Conservation (phyloP, 179 eudicot species). For the Pouteria campechiana region DNA sequence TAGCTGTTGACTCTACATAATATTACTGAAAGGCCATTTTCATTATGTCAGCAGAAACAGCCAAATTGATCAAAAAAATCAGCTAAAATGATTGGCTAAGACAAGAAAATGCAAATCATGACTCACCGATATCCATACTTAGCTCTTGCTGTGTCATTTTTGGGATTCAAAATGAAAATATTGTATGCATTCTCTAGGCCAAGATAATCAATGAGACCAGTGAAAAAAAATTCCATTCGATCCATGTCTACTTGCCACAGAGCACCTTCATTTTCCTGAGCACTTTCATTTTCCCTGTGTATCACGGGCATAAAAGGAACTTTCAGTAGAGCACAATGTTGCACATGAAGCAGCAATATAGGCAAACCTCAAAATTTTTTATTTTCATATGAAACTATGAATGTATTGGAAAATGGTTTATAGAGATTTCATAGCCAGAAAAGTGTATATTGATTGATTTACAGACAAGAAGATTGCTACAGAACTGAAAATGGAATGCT, state of each 20-base stretch:
- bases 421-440: too few relatives aligned
- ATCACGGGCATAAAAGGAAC: too few relatives aligned
- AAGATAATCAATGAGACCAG: conserved; percentile 82
- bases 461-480: neutral
- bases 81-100: neutral
- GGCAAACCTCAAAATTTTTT: neutral
- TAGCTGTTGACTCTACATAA: too few relatives aligned
- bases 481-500: neutral
- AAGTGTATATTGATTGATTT: too few relatives aligned
- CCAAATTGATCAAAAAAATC: neutral
- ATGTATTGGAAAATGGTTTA: too few relatives aligned
- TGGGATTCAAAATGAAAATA: conserved; percentile 78
- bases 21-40: too few relatives aligned
- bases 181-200: conserved; percentile 80
- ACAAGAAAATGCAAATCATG: neutral
- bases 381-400: too few relatives aligned
- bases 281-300: too few relatives aligned
- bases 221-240: conserved; percentile 67
- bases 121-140: conserved; percentile 86
- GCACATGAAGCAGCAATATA: conserved; percentile 4
- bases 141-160: conserved; percentile 36
- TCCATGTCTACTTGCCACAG: conserved; percentile 95
- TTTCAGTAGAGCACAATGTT: too few relatives aligned
- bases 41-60: neutral
- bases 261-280: conserved; percentile 29